A percentile compares a stretch with the other conserved stretches of the same genome.
These are phyloP conservation scores for Letharia columbiana DNA, from an alignment of 495 filamentous ascomycete species.

Conservation along the genomic window DNA sequence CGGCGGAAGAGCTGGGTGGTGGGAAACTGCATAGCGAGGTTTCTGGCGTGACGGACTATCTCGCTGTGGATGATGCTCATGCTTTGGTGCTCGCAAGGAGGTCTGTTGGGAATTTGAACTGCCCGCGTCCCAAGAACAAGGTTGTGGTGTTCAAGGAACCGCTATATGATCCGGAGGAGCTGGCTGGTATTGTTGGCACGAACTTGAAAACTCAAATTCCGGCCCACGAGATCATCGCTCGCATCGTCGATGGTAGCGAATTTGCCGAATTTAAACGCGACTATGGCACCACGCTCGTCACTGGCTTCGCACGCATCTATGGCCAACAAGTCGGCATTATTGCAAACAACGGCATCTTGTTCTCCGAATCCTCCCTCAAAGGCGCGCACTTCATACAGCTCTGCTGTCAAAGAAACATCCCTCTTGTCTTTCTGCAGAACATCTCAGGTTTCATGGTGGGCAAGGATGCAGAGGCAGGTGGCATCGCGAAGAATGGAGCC, in stretches of 20 bases:
- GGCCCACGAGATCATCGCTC: slow-evolving; percentile 83
- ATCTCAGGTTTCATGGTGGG: slow-evolving; percentile 99
- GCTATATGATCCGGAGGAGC: slow-evolving; percentile 70
- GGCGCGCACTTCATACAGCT: slow-evolving; percentile 97
- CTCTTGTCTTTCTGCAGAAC: slow-evolving; percentile 90
- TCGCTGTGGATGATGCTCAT: slow-evolving; percentile 90
- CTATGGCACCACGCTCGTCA: slow-evolving; percentile 86
- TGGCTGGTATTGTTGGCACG: slow-evolving; percentile 79
- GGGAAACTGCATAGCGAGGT: slow-evolving; percentile 86
- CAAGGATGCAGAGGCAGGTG: slow-evolving; percentile 80
- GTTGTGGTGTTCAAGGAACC: slow-evolving; percentile 51
- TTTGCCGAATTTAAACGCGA: slow-evolving; percentile 93
- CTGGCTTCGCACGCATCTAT: slow-evolving; percentile 82
- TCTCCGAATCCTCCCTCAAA: slow-evolving; percentile 82
- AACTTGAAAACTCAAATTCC: slow-evolving; percentile 79
- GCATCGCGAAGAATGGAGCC: slow-evolving; percentile 96
- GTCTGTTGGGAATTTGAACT: slow-evolving; percentile 82
- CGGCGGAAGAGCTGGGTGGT: slow-evolving; percentile 86
- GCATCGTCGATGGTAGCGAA: slow-evolving; percentile 82
- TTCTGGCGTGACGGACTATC: slow-evolving; percentile 92
- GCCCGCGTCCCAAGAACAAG: slow-evolving; percentile 42
- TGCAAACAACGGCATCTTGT: slow-evolving; percentile 96
- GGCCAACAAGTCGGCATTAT: slow-evolving; percentile 88
- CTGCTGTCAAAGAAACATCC: slow-evolving; percentile 83
- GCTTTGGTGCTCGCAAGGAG: slow-evolving; percentile 80